Evolutionary conservation across 2,329 filamentous ascomycete species (phyloP).

Genomic region (Aureobasidium subglaciale): DNA sequence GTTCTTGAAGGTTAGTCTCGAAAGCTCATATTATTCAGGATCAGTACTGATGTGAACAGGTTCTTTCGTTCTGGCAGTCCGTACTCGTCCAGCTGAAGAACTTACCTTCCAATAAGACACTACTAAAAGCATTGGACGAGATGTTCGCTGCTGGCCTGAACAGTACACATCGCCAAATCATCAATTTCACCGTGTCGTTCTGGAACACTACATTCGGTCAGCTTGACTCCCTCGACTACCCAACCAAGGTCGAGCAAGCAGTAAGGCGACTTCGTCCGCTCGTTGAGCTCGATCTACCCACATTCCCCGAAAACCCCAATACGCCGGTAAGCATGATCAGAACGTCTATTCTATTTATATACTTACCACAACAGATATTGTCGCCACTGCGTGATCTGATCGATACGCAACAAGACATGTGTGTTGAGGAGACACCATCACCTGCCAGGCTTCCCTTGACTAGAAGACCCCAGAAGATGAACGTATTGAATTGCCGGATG

Average conservation of each 20-base stretch:
- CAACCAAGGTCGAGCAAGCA: slow-evolving; percentile 54
- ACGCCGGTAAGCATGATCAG: slow-evolving; percentile 29
- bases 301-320: slow-evolving; percentile 34
- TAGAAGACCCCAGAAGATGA: slow-evolving; percentile 11
- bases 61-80: slow-evolving; percentile 34
- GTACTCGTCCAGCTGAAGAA: slow-evolving; percentile 48
- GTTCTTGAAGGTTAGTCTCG: not conserved
- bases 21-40: not conserved
- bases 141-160: slow-evolving; percentile 48
- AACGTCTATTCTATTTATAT: not conserved
- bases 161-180: slow-evolving; percentile 44
- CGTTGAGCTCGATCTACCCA: slow-evolving; percentile 45
- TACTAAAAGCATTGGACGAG: slow-evolving; percentile 47
- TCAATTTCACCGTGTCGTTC: slow-evolving; percentile 46
- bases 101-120: slow-evolving; percentile 46
- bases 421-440: slow-evolving; percentile 17
- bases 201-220: slow-evolving; percentile 69
- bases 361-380: not conserved
- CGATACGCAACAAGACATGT: not conserved
- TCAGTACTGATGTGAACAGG: slow-evolving; percentile 20
- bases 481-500: slow-evolving; percentile 18
- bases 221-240: slow-evolving; percentile 55
- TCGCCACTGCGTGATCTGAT: slow-evolving; percentile 1
- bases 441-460: not conserved
- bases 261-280: slow-evolving; percentile 55